These are phyloP conservation scores for Ophiocordyceps robertsii DNA, from an alignment of 2,329 filamentous ascomycete genomes.

Conservation along the genomic window DNA sequence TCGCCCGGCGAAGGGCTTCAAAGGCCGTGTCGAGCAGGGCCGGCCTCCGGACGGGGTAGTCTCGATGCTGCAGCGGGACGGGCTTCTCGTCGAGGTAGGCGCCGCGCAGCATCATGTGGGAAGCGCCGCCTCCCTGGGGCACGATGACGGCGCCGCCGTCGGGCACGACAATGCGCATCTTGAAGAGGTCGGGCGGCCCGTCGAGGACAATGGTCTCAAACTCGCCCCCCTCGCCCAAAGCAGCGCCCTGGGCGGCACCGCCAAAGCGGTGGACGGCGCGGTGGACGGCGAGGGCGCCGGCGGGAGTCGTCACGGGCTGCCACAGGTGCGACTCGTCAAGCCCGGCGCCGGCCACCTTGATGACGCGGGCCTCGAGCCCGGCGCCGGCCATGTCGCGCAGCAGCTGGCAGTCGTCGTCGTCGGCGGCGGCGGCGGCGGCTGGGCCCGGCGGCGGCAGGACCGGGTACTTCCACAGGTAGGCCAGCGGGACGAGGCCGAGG, in stretches of 20 bases:
- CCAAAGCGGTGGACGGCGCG: slow-evolving; percentile 55
- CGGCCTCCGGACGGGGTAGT: slow-evolving; percentile 38
- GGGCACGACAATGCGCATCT: slow-evolving; percentile 50
- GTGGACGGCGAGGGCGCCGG: slow-evolving; percentile 32
- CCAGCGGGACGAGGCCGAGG: slow-evolving; percentile 68
- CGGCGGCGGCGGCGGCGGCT: slow-evolving; percentile 7
- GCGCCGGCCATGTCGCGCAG: slow-evolving; percentile 69
- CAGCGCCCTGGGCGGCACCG: slow-evolving; percentile 45
- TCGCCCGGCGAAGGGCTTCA: slow-evolving; percentile 20
- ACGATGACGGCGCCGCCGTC: slow-evolving; percentile 39
- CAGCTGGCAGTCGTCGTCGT: slow-evolving; percentile 38
- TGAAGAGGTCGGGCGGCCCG: slow-evolving; percentile 64
- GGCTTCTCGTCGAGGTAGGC: slow-evolving; percentile 38
- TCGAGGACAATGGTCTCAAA: slow-evolving; percentile 86
- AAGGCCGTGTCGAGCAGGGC: slow-evolving; percentile 54
- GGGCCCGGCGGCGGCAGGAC: slow-evolving; percentile 40
- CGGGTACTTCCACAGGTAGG: slow-evolving; percentile 89
- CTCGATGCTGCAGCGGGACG: slow-evolving; percentile 2
- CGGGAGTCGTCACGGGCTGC: slow-evolving; percentile 55
- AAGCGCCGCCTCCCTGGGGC: slow-evolving; percentile 61
- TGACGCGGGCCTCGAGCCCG: slow-evolving; percentile 75
- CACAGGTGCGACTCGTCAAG: slow-evolving; percentile 72
- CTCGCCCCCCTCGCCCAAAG: slow-evolving; percentile 86
- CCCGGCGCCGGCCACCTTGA: slow-evolving; percentile 89
- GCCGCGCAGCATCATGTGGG: slow-evolving; percentile 51